Evolutionary conservation across 768 basidiomycete genomes (phyloP), one percentile per base, ranked within the genome.

Genomic region (Mycena polygramma): DNA sequence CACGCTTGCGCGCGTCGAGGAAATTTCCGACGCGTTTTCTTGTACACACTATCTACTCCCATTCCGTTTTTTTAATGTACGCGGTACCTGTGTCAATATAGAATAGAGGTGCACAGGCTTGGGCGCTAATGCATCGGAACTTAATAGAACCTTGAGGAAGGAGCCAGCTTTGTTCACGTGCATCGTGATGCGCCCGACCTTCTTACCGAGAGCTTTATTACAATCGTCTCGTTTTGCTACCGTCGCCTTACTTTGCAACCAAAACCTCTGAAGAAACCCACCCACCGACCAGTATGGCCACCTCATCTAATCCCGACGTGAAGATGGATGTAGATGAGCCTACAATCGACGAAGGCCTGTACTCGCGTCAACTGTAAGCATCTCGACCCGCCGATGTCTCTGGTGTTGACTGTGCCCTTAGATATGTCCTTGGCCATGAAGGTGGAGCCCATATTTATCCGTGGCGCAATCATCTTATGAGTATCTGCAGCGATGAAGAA

Each of bases 341-440:
- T 41, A 88, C 92, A 67, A 96, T 97, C 82, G 95, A 97, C 81
- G 96, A 97, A 83, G 94, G 95, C 58, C 85, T 97, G 57, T 97
- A 97, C 83, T 96, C 95, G 74, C 92, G 95, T 75, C 95, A 97
- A 85, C 83, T 97, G 93, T 95, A 81, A 87, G 94, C 81, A 62
- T 57, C n/a, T 53, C 55, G 45, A 54, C 36, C 60, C 65, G 76
- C 53, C 67, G 59, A 60, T 61, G 70, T 69, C 63, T 74, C 52
- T 74, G 55, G 63, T 57, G 30, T 45, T 66, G 1, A 74, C 61
- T 64, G 58, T 61, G 66, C 73, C 51, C 55, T 68, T 69, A 94
- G 95, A 74, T 98, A 99, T 80, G 97, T 99, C 13, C 90, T 99
- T 35, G 97, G 97, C 37, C 96, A 98, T 80, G 97, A 98, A 89